These are phyloP conservation scores for Angophora floribunda DNA, from an alignment of 345 rosid genomes.

Conservation along the genomic window DNA sequence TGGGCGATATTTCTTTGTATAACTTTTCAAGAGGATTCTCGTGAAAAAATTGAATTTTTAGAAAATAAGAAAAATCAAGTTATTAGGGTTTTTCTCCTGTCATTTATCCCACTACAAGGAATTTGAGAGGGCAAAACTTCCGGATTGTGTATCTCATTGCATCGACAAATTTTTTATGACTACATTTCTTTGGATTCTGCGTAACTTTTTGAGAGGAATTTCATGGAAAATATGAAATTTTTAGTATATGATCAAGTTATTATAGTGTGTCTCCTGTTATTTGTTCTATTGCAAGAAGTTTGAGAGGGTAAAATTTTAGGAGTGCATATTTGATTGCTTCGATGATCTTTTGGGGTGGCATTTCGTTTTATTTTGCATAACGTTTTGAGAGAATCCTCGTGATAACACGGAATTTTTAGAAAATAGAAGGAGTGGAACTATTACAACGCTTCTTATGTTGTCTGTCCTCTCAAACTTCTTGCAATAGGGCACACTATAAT, in stretches of 20 bases:
- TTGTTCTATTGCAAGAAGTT: background rate
- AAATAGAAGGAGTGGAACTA: background rate
- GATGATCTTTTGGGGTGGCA: accelerated
- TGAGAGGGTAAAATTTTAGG: background rate
- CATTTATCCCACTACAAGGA: background rate
- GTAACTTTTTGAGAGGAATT: background rate
- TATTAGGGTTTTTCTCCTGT: background rate
- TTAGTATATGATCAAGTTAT: no score
- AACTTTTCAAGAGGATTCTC: background rate
- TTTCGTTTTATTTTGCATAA: background rate
- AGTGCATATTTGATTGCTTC: background rate
- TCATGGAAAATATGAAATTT: background rate
- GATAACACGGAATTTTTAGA: background rate
- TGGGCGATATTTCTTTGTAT: background rate
- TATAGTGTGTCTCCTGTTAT: background rate
- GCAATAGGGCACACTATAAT: background rate
- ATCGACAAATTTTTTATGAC: background rate
- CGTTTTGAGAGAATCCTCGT: background rate
- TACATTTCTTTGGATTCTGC: background rate
- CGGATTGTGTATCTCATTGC: background rate
- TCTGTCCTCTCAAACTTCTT: background rate
- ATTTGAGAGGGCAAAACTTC: background rate
- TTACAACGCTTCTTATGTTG: background rate
- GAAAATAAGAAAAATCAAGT: background rate
- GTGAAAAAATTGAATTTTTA: background rate